phyloP scores from a whole-genome alignment of 345 rosid genomes.

The Raphanus sativus region DNA sequence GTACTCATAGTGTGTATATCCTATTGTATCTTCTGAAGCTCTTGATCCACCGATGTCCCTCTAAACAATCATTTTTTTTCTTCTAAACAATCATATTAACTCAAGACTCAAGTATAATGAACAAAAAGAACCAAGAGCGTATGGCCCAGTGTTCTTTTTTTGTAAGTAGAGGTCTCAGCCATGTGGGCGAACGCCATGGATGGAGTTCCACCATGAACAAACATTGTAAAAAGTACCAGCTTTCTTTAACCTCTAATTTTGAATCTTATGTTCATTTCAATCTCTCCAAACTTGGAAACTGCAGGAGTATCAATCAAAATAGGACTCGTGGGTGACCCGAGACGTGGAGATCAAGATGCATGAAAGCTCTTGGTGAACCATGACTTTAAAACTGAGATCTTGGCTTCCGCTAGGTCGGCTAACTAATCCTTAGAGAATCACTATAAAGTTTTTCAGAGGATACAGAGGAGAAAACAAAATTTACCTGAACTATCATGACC shows the following conservation, averaged over 20 bases:
- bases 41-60: too few relatives aligned
- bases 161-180: not conserved
- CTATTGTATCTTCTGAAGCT: too few relatives aligned
- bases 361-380: slow-evolving; percentile 38
- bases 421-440: not conserved
- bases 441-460: too few relatives aligned
- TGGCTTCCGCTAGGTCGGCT: slow-evolving; percentile 1
- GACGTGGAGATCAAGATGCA: slow-evolving; percentile 23
- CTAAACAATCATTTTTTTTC: too few relatives aligned
- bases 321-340: slow-evolving; percentile 29
- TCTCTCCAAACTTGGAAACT: slow-evolving; percentile 56
- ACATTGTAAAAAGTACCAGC: not conserved
- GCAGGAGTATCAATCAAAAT: slow-evolving; percentile 45
- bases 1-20: too few relatives aligned
- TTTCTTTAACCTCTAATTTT: slow-evolving; percentile 58
- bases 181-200: too few relatives aligned
- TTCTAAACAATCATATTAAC: not conserved
- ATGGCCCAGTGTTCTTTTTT: not conserved
- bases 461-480: too few relatives aligned
- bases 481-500: too few relatives aligned
- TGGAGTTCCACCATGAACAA: too few relatives aligned
- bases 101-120: not conserved
- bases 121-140: not conserved
- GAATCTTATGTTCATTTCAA: slow-evolving; percentile 84
- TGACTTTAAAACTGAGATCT: slow-evolving; percentile 23